A percentile compares a stretch with the other conserved stretches of the same genome.
These are phyloP conservation scores for Penicillium canariense DNA, from an alignment of 495 filamentous ascomycete genomes.

Conservation along the genomic window DNA sequence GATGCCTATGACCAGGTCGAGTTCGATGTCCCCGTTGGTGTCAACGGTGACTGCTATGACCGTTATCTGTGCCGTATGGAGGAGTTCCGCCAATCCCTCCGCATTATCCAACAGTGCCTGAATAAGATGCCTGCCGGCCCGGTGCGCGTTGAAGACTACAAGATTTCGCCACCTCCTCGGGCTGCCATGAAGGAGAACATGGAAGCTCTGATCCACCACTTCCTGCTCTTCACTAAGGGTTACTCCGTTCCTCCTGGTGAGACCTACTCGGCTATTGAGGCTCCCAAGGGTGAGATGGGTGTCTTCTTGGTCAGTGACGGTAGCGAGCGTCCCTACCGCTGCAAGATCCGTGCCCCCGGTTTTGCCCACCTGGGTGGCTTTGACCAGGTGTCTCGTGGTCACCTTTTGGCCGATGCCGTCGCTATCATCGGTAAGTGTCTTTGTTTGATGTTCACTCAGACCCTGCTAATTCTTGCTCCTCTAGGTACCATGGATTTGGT, in stretches of 20 bases:
- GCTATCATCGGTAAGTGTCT: conserved; percentile 73
- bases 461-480: conserved; percentile 11
- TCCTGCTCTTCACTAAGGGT: conserved; percentile 96
- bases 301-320: conserved; percentile 97
- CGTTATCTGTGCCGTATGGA: conserved; percentile 99
- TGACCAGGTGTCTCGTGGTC: conserved; percentile 86
- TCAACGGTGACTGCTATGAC: conserved; percentile 99
- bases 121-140: conserved; percentile 98
- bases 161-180: conserved; percentile 92
- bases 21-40: conserved; percentile 94
- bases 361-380: conserved; percentile 95
- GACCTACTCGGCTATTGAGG: conserved; percentile 97
- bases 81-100: conserved; percentile 95
- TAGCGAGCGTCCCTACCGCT: conserved; percentile 92
- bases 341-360: conserved; percentile 94
- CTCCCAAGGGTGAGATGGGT: conserved; percentile 99
- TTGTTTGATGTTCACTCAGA: not conserved
- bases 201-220: conserved; percentile 99
- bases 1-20: conserved; percentile 98
- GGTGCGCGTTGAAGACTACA: conserved; percentile 96
- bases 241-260: conserved; percentile 97
- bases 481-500: conserved; percentile 80
- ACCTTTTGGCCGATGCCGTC: conserved; percentile 94
- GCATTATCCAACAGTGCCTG: conserved; percentile 97
- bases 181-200: conserved; percentile 99